Base-by-base conservation (phyloP, 2,329 filamentous ascomycete species). In the Aureobasidium sp. region DNA sequence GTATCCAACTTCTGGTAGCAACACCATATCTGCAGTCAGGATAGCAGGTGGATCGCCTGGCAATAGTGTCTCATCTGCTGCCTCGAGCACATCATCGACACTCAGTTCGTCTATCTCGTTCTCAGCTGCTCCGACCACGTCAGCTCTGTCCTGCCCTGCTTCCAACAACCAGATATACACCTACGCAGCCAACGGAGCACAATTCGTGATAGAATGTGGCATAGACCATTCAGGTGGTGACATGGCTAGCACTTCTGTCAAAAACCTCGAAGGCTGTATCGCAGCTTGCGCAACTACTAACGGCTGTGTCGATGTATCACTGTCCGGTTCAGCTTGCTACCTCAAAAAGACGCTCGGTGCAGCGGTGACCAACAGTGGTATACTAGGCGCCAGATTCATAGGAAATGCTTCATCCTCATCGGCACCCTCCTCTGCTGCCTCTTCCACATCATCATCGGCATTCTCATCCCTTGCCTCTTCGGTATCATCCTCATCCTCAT, bases 171-270 rank as follows among this genome's bases (percentile, higher is more conserved):
- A 64, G n/a, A 50, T 66, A 61, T 67, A 65, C 50, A 63, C 56
- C 39, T 51, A 64, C 39, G 61, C 62, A 12, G 55, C 58, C 1
- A 64, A 64, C 26, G 67, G 66, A 42, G 55, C 65, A n/a, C 63
- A 62, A 41, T 73, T 72, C 62, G 63, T 65, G 32, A 66, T 72
- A 56, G 70, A 70, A 41, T 71, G 70, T 62, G 67, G 64, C 34
- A 67, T 70, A 23, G 70, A 72, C 44, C 68, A 72, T 48, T 51
- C 62, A 10, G 69, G 64, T 6, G 70, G 70, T 36, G 69, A 72
- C 61, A 66, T 72, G 61, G 39, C 27, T 12, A 63, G 34, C 29
- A 62, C 61, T 6, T 65, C 62, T 20, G 65, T 66, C 23, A 29
- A 44, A 6, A 67, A 37, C 53, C 64, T 69, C 27, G 58, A 64